These are phyloP conservation scores for Cladobotryum mycophilum DNA, from an alignment of 2,329 filamentous ascomycete genomes.

Conservation along the genomic window DNA sequence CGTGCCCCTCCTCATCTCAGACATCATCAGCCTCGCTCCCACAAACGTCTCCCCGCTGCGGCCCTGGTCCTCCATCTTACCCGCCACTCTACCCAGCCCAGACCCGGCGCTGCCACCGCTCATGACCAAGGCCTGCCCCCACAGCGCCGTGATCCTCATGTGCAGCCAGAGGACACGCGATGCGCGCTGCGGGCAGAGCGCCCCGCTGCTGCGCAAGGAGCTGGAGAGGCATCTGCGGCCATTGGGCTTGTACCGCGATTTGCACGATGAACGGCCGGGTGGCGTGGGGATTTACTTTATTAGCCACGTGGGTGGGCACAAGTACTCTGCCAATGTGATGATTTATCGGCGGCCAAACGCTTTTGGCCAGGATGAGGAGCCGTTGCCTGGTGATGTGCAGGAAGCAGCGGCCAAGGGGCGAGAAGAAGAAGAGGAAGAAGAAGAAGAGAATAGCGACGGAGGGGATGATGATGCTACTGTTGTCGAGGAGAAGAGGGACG, in stretches of 20 bases:
- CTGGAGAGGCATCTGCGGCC: conserved; percentile 83
- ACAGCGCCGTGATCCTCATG: conserved; percentile 81
- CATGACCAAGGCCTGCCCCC: conserved; percentile 56
- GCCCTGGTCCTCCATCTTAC: conserved; percentile 31
- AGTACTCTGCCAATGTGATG: conserved; percentile 92
- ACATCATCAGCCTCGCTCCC: conserved; percentile 63
- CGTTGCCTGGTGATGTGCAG: conserved; percentile 17
- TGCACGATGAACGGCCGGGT: conserved; percentile 81
- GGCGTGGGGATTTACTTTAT: conserved; percentile 97
- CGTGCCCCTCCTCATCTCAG: conserved; percentile 63
- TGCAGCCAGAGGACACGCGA: conserved; percentile 95
- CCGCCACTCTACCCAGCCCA: conserved; percentile 24
- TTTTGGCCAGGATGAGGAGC: conserved; percentile 45
- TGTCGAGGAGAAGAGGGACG: conserved; percentile 20
- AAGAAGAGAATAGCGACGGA: neutral
- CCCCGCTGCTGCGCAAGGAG: conserved; percentile 80
- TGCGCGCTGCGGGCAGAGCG: conserved; percentile 88
- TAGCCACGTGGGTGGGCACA: conserved; percentile 92
- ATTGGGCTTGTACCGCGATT: conserved; percentile 76
- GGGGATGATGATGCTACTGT: conserved; percentile 11
- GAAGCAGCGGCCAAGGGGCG: conserved; percentile 22
- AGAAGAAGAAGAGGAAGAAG: neutral
- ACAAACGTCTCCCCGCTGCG: conserved; percentile 64
- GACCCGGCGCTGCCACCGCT: conserved; percentile 26
- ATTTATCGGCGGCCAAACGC: conserved; percentile 67